Conservation (phyloP, 352 stramenopile genomes). For the Pythium rishiriense region DNA sequence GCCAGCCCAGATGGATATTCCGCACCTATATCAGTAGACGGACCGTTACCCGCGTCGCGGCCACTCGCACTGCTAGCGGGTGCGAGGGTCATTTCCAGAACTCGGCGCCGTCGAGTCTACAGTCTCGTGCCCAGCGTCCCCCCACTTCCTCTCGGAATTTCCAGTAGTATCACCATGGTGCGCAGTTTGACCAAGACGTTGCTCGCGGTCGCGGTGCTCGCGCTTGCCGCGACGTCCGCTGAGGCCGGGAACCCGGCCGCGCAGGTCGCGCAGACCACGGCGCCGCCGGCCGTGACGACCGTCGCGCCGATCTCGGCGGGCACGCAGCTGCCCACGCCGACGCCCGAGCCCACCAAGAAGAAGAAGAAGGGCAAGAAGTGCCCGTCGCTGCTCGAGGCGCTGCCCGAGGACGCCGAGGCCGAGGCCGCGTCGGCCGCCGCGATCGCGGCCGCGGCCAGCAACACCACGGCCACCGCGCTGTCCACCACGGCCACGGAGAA, state of each 20-base stretch:
- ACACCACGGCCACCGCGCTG: not conserved
- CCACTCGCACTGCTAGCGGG: not conserved
- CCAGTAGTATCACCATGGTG: slow-evolving; percentile 11
- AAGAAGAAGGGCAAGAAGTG: slow-evolving; percentile 25
- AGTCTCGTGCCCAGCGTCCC: not conserved
- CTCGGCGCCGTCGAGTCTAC: slow-evolving; percentile 11
- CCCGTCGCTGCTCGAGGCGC: slow-evolving; percentile 9
- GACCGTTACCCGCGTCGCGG: not conserved
- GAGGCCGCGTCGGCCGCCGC: slow-evolving; percentile 3
- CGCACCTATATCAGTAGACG: not conserved
- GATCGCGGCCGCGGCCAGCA: not conserved
- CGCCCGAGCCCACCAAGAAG: slow-evolving; percentile 9
- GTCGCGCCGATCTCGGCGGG: slow-evolving; percentile 1
- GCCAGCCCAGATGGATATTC: not conserved
- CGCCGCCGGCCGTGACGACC: not conserved
- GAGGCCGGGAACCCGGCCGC: slow-evolving; percentile 3
- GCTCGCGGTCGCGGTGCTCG: slow-evolving; percentile 11
- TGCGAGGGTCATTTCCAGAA: slow-evolving; percentile 11
- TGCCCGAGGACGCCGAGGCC: slow-evolving; percentile 12
- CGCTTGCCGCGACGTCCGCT: slow-evolving; percentile 3
- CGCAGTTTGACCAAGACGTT: slow-evolving; percentile 11
- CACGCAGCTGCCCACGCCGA: not conserved
- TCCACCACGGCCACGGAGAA: not conserved
- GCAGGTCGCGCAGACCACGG: slow-evolving; percentile 4
- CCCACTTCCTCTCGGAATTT: too few relatives aligned